These are phyloP conservation scores for Boletus subcaerulescens DNA, from an alignment of 768 basidiomycete genomes.

Conservation along the genomic window DNA sequence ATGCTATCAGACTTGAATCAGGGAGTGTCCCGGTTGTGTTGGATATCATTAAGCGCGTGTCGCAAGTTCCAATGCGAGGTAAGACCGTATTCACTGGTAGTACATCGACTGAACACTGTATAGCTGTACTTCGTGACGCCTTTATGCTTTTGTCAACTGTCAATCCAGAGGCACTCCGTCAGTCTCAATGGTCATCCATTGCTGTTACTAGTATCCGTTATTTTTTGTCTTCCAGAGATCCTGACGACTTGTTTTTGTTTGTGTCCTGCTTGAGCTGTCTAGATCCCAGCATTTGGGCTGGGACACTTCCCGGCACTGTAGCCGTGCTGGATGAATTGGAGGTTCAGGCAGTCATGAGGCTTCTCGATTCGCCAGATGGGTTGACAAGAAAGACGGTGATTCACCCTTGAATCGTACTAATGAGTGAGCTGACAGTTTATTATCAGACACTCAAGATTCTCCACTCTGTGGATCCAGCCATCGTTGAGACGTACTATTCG, in stretches of 20 bases:
- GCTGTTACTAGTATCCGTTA: conserved; percentile 50
- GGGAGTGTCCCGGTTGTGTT: conserved; percentile 18
- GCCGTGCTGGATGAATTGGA: conserved; percentile 67
- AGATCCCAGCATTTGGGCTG: conserved; percentile 66
- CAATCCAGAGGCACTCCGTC: conserved; percentile 16
- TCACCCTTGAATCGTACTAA: neutral
- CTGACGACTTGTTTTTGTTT: conserved; percentile 66
- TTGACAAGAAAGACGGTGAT: conserved; percentile 58
- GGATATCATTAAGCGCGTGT: conserved; percentile 25
- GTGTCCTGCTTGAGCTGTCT: conserved; percentile 60
- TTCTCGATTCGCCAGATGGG: conserved; percentile 59
- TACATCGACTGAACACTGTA: conserved; percentile 15
- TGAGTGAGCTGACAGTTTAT: conserved; percentile 1
- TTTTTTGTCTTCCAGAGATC: conserved; percentile 53
- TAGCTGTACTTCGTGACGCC: conserved; percentile 33
- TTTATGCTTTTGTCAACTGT: conserved; percentile 32
- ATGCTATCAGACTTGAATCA: conserved; percentile 20
- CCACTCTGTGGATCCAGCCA: conserved; percentile 51
- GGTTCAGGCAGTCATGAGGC: conserved; percentile 67
- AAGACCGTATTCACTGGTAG: neutral
- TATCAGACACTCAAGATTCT: conserved; percentile 60
- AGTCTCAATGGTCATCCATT: conserved; percentile 14
- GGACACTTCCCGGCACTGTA: conserved; percentile 47
- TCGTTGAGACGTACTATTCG: conserved; percentile 55
- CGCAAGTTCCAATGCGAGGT: conserved; percentile 28